phyloP scores from a whole-genome alignment of 75 land plant species.

The Selaginella tamariscina region DNA sequence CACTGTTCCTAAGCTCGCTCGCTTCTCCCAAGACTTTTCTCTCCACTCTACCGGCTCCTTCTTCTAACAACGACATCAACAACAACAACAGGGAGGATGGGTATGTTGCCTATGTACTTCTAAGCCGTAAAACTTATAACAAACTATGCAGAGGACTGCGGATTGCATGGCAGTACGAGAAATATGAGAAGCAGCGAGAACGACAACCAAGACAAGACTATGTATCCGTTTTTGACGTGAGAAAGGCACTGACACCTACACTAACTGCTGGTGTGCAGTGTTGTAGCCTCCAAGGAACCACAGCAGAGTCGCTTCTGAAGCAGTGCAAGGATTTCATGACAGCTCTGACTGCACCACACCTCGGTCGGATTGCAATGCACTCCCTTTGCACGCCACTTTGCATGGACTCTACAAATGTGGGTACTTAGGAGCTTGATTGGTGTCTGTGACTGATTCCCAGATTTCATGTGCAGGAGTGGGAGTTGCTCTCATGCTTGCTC shows the following conservation, averaged over 20 bases:
- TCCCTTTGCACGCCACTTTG: slow-evolving; percentile 90
- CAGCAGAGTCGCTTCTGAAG: background rate
- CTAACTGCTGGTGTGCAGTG: background rate
- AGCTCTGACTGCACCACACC: background rate
- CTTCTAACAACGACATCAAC: background rate
- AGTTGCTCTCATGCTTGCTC: slow-evolving; percentile 63
- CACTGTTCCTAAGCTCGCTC: slow-evolving; percentile 63
- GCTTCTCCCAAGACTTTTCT: slow-evolving; percentile 62
- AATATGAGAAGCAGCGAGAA: slow-evolving; percentile 49
- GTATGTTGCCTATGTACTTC: slow-evolving; percentile 13
- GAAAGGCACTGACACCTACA: slow-evolving; percentile 37
- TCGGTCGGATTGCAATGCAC: slow-evolving; percentile 78
- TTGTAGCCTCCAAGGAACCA: background rate
- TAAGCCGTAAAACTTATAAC: slow-evolving; percentile 24
- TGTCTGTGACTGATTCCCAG: background rate
- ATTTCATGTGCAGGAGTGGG: slow-evolving; percentile 62
- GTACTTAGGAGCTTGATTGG: too few relatives aligned
- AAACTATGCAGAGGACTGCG: too few relatives aligned
- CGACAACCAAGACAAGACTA: slow-evolving; percentile 34
- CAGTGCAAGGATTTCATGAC: background rate
- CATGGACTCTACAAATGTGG: too few relatives aligned
- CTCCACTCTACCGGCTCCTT: slow-evolving; percentile 58
- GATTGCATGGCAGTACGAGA: slow-evolving; percentile 95
- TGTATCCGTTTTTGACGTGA: slow-evolving; percentile 72
- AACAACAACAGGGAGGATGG: background rate